A percentile compares a stretch with the other conserved stretches of the same genome.
Evolutionary conservation across 2,329 filamentous ascomycete genomes (phyloP).

Genomic region (Exophiala calicioides): DNA sequence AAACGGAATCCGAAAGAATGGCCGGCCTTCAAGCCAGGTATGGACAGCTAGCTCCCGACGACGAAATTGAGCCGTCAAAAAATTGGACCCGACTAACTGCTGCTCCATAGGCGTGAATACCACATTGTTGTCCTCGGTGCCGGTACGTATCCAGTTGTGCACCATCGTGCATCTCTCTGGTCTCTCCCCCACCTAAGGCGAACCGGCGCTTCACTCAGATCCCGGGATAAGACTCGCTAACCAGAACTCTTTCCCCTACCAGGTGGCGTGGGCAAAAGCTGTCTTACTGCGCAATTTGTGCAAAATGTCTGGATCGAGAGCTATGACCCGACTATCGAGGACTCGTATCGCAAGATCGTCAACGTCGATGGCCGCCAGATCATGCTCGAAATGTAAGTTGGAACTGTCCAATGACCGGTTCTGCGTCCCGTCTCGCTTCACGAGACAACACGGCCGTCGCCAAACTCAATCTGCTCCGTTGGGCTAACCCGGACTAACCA

Average conservation of each 20-base stretch:
- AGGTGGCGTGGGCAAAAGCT: constrained; percentile 92
- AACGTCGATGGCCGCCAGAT: constrained; percentile 89
- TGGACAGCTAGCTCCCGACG: no score
- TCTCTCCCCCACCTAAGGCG: constrained; percentile 8
- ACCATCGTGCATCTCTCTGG: no score
- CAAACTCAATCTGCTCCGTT: no score
- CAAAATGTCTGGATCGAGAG: constrained; percentile 94
- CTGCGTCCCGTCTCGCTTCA: constrained; percentile 37
- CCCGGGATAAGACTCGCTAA: neutral
- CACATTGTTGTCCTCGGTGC: constrained; percentile 80
- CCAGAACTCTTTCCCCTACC: constrained; percentile 28
- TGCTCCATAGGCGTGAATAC: constrained; percentile 66
- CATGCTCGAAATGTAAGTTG: constrained; percentile 84
- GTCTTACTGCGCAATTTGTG: constrained; percentile 89
- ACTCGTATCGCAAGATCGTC: constrained; percentile 84
- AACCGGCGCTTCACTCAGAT: neutral
- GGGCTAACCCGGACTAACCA: constrained; percentile 67
- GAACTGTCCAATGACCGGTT: no score
- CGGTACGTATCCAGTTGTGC: constrained; percentile 53
- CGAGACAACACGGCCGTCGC: no score
- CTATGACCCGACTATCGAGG: constrained; percentile 85
- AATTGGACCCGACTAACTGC: constrained; percentile 6
- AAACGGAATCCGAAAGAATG: no score
- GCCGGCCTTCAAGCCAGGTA: no score
- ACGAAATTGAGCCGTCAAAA: no score